Conservation (phyloP, 352 stramenopile species). For the Thraustochytrium sp. region DNA sequence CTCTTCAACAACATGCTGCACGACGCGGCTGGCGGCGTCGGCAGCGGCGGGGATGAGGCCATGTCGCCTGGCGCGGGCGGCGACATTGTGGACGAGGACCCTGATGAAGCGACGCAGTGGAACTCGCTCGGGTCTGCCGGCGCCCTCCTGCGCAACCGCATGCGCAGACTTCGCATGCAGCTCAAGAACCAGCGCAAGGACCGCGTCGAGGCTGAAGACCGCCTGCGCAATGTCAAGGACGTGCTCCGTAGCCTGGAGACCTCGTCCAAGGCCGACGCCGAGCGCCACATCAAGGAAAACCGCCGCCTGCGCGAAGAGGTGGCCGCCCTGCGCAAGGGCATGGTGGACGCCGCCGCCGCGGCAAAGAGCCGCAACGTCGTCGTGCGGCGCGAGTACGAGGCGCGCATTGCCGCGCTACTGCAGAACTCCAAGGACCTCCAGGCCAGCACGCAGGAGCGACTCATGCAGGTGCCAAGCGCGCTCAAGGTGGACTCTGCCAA, state of each 20-base stretch:
- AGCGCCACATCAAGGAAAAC: background rate
- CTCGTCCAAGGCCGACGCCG: background rate
- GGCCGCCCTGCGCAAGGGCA: background rate
- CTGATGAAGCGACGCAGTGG: background rate
- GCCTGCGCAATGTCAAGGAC: constrained; percentile 62
- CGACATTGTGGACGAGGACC: background rate
- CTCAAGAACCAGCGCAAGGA: constrained; percentile 23
- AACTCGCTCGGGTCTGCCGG: background rate
- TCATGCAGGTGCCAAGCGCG: background rate
- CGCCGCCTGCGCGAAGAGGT: background rate
- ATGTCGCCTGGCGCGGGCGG: background rate
- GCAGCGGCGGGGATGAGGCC: constrained; percentile 26
- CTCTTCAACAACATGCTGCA: background rate
- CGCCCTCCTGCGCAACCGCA: background rate
- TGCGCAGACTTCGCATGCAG: background rate
- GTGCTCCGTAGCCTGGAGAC: background rate
- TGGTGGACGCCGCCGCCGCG: background rate
- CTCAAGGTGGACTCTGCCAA: constrained; percentile 31
- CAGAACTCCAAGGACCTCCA: constrained; percentile 3
- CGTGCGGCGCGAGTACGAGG: background rate
- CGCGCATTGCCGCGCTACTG: background rate
- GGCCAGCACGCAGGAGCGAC: background rate
- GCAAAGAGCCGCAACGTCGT: background rate
- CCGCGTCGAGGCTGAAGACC: constrained; percentile 58
- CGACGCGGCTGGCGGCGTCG: too few relatives aligned